A percentile compares a stretch with the other conserved stretches of the same genome.
phyloP scores from a whole-genome alignment of 192 early-diverging fungal species.

The Umbelopsis vinacea region DNA sequence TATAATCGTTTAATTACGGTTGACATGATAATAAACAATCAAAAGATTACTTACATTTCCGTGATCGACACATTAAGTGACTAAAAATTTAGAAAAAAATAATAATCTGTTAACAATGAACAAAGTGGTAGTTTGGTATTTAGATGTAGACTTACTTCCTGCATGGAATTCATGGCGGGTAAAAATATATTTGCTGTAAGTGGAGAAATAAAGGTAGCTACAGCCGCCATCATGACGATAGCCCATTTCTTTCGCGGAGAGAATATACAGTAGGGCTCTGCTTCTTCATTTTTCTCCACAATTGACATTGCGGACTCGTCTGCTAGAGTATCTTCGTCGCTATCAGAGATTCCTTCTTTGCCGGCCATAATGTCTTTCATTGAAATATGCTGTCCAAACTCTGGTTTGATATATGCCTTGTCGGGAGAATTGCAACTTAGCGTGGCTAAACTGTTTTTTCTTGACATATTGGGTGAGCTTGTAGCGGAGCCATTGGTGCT shows the following conservation, averaged over 20 bases:
- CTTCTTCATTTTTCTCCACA: not conserved
- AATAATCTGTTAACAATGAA: not conserved
- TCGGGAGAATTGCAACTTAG: not conserved
- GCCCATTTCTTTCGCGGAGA: conserved; percentile 5
- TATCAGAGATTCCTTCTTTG: not conserved
- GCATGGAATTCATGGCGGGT: conserved; percentile 29
- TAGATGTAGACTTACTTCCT: conserved; percentile 3
- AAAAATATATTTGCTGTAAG: conserved; percentile 30
- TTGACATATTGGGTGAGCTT: not conserved
- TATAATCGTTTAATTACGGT: not conserved
- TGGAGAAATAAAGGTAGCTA: conserved; percentile 27
- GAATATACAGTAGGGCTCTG: conserved; percentile 19
- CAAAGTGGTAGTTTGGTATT: not conserved
- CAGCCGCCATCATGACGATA: conserved; percentile 19
- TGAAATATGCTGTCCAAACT: not conserved
- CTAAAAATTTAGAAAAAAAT: not conserved
- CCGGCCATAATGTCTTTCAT: not conserved
- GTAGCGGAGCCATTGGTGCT: not conserved
- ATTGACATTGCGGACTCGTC: not conserved
- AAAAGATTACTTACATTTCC: not conserved
- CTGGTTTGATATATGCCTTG: not conserved
- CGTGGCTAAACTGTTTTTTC: not conserved
- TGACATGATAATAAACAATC: not conserved
- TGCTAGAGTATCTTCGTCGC: not conserved
- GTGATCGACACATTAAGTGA: not conserved